Evolutionary conservation across 73 alveolate species (phyloP).

Genomic region (Symbiodinium natans): DNA sequence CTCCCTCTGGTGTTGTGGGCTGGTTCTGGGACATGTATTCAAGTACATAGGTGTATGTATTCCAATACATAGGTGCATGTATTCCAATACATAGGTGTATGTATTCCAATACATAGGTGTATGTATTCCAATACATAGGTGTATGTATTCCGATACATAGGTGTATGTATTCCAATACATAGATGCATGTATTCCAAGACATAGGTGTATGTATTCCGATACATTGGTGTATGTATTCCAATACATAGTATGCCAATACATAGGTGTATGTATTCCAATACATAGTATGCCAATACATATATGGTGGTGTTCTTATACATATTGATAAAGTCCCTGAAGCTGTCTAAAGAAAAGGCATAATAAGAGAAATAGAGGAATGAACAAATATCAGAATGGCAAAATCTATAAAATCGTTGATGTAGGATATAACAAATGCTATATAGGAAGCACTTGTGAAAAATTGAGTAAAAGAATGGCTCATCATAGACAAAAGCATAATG

Average conservation of each 20-base stretch:
- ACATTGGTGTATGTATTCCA: not conserved
- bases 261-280: no score
- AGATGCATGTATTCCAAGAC: no score
- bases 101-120: no score
- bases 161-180: not conserved
- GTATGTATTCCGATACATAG: not conserved
- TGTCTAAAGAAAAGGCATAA: not conserved
- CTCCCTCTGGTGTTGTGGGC: not conserved
- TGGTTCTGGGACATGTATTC: not conserved
- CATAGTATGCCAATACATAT: no score
- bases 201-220: no score
- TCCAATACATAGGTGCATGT: no score
- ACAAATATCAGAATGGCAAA: not conserved
- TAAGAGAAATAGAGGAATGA: not conserved
- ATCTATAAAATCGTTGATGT: not conserved
- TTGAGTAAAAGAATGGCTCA: not conserved
- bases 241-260: no score
- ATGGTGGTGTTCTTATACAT: not conserved
- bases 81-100: no score
- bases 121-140: no score
- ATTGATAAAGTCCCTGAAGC: not conserved
- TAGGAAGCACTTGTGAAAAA: no score
- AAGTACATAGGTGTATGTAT: no score
- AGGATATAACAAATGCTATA: not conserved
- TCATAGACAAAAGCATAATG: not conserved